These are phyloP conservation scores for Lyophyllum atratum DNA, from an alignment of 768 basidiomycete genomes.

Conservation along the genomic window DNA sequence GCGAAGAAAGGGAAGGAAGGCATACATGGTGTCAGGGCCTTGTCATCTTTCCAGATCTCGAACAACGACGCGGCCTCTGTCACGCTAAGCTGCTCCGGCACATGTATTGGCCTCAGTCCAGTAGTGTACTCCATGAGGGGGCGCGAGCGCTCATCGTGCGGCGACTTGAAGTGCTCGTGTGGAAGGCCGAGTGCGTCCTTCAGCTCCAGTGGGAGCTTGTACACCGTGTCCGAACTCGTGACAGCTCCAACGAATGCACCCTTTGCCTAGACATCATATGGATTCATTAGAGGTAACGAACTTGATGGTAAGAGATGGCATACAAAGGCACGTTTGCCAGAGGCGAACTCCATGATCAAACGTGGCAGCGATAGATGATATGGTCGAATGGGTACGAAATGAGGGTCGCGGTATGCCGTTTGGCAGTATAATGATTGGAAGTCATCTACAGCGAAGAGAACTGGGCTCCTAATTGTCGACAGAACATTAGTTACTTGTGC, in stretches of 20 bases:
- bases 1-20: constrained; percentile 10
- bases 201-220: constrained; percentile 63
- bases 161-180: constrained; percentile 41
- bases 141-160: constrained; percentile 57
- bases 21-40: constrained; percentile 54
- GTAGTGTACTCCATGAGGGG: constrained; percentile 53
- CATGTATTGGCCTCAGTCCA: constrained; percentile 35
- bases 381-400: constrained; percentile 65
- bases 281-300: neutral
- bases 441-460: constrained; percentile 86
- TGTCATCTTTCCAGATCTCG: constrained; percentile 72
- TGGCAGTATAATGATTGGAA: constrained; percentile 78
- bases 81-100: constrained; percentile 57
- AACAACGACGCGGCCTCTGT: constrained; percentile 76
- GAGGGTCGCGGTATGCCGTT: constrained; percentile 73
- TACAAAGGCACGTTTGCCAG: constrained; percentile 71
- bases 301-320: constrained; percentile 26
- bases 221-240: constrained; percentile 59
- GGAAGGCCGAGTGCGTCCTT: constrained; percentile 57
- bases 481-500: neutral
- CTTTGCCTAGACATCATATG: constrained; percentile 43
- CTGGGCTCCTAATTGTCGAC: constrained; percentile 55
- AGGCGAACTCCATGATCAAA: constrained; percentile 74
- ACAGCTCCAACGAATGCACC: constrained; percentile 78
- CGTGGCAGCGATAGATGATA: constrained; percentile 82